Conservation (phyloP, 768 basidiomycete species). For the Scleroderma citrinum region DNA sequence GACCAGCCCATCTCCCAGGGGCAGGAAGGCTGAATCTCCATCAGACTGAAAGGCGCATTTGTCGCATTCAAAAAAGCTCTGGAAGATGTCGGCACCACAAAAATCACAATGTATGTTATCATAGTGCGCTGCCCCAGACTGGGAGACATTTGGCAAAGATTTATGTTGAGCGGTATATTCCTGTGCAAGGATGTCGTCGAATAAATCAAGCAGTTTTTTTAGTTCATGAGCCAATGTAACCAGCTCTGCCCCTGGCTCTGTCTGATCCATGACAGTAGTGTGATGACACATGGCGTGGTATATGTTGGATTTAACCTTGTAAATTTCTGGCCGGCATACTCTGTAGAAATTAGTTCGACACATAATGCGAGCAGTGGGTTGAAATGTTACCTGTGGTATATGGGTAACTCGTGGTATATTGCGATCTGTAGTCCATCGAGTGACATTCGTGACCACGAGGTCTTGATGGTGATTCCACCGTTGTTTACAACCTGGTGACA, state of each 20-base stretch:
- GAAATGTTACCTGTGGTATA: conserved; percentile 62
- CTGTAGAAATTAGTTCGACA: conserved; percentile 31
- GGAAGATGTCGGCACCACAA: conserved; percentile 77
- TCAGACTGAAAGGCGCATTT: conserved; percentile 31
- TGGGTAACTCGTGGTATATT: conserved; percentile 66
- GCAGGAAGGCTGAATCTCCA: conserved; percentile 8
- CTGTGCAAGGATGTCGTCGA: conserved; percentile 42
- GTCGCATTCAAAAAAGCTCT: conserved; percentile 71
- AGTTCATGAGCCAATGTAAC: conserved; percentile 19
- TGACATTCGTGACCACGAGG: conserved; percentile 85
- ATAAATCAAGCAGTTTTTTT: conserved; percentile 37
- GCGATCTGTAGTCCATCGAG: conserved; percentile 52
- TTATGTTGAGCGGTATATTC: conserved; percentile 33
- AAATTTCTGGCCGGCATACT: conserved; percentile 75
- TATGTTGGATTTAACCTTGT: conserved; percentile 65
- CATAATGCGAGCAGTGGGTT: background rate
- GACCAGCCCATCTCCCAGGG: conserved; percentile 39
- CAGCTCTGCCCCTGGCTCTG: background rate
- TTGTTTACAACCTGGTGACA: conserved; percentile 82
- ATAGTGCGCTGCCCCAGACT: conserved; percentile 10
- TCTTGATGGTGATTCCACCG: conserved; percentile 78
- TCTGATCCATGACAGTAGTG: conserved; percentile 13
- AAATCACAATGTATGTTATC: conserved; percentile 60
- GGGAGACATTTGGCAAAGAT: conserved; percentile 26
- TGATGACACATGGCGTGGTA: conserved; percentile 45